Percentiles rank a stretch among this genome's conserved stretches.
phyloP scores from a whole-genome alignment of 176 grass and related monocot species.

The Ananas comosus region DNA sequence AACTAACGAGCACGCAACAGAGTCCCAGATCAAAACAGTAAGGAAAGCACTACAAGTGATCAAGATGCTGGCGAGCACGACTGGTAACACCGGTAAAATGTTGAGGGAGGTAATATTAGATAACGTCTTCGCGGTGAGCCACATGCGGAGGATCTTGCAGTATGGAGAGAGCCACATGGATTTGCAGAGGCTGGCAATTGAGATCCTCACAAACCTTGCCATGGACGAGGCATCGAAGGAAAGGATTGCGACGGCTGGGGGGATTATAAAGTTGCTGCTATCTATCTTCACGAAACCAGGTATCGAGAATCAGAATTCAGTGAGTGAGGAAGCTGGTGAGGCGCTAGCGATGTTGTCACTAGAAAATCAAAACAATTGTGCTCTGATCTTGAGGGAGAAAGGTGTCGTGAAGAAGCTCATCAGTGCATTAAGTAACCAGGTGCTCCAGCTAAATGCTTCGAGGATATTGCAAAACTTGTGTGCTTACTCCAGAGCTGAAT shows the following conservation, averaged over 20 bases:
- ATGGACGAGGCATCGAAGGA: constrained; percentile 12
- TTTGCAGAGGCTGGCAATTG: constrained; percentile 22
- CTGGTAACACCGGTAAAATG: constrained; percentile 16
- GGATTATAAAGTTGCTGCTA: constrained; percentile 11
- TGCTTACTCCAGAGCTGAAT: constrained; percentile 18
- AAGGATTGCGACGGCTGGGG: constrained; percentile 21
- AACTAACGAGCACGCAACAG: not conserved
- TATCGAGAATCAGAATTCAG: not conserved
- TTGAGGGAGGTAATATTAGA: constrained; percentile 16
- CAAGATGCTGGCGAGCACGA: constrained; percentile 14
- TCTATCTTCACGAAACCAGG: constrained; percentile 7
- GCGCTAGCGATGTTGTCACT: constrained; percentile 15
- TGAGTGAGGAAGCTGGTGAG: constrained; percentile 7
- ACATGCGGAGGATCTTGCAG: constrained; percentile 20
- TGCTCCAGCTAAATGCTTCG: constrained; percentile 16
- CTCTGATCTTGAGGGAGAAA: constrained; percentile 5
- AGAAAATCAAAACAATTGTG: constrained; percentile 19
- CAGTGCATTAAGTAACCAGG: not conserved
- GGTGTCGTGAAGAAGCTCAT: not conserved
- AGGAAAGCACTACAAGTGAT: constrained; percentile 17
- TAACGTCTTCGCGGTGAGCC: constrained; percentile 21
- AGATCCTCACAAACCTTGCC: constrained; percentile 18
- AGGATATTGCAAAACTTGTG: constrained; percentile 32
- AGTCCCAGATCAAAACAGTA: constrained; percentile 4
- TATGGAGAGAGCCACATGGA: constrained; percentile 12